Conservation (phyloP, 306 rosid species). For the Arachis stenosperma region DNA sequence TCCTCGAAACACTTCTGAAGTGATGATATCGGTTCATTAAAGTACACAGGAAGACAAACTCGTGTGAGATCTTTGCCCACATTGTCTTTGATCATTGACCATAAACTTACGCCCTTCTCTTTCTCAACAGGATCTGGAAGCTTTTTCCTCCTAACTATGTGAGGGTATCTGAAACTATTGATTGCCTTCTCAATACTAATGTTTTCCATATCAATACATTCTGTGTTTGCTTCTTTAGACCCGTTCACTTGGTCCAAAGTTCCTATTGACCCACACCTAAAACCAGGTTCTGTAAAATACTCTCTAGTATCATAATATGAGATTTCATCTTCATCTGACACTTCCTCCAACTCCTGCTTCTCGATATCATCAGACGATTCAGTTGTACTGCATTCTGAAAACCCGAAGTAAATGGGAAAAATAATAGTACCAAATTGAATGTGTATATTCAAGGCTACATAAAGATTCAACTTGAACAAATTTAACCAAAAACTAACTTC, state of each 20-base stretch:
- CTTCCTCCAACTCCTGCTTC: constrained; percentile 88
- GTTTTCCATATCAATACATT: constrained; percentile 48
- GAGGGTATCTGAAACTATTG: constrained; percentile 45
- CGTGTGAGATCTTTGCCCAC: constrained; percentile 97
- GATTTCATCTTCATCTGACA: constrained; percentile 84
- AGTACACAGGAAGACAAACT: constrained; percentile 98
- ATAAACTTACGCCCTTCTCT: constrained; percentile 95
- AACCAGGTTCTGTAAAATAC: constrained; percentile 64
- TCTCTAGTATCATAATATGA: constrained; percentile 74
- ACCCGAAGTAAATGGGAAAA: constrained; percentile 36
- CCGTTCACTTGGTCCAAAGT: constrained; percentile 43
- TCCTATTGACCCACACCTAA: constrained; percentile 52
- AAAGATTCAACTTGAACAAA: constrained; percentile 17
- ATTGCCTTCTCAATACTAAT: constrained; percentile 45
- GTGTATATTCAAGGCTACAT: constrained; percentile 25
- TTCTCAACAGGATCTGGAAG: constrained; percentile 94
- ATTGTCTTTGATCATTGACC: constrained; percentile 97
- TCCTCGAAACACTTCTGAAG: constrained; percentile 98
- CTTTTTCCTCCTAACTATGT: constrained; percentile 71
- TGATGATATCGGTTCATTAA: constrained; percentile 95
- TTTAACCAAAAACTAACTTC: constrained; percentile 4
- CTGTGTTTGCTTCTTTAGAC: constrained; percentile 43
- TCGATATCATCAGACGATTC: constrained; percentile 93
- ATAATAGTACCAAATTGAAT: constrained; percentile 15
- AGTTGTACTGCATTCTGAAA: constrained; percentile 89